A percentile compares a stretch with the other conserved stretches of the same genome.
Evolutionary conservation across 1,139 yeast genomes (phyloP).

Genomic region (Yarrowia galli): DNA sequence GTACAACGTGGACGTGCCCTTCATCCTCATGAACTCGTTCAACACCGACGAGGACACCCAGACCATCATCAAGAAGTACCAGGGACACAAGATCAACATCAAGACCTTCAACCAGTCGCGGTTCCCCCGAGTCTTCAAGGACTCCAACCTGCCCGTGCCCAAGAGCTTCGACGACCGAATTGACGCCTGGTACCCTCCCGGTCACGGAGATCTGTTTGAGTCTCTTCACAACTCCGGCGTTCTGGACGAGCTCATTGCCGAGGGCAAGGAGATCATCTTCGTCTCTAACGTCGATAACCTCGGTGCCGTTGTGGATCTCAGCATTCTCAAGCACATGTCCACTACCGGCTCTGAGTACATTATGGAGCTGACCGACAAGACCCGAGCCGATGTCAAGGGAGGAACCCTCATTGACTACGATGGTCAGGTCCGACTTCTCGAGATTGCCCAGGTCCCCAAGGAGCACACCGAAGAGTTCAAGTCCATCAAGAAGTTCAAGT

Average conservation of each 20-base stretch:
- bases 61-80: slow-evolving; percentile 93
- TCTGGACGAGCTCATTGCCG: slow-evolving; percentile 84
- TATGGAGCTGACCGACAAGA: slow-evolving; percentile 98
- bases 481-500: slow-evolving; percentile 95
- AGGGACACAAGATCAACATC: slow-evolving; percentile 94
- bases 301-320: slow-evolving; percentile 96
- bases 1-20: slow-evolving; percentile 92
- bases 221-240: slow-evolving; percentile 89
- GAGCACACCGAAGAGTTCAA: slow-evolving; percentile 98
- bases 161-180: slow-evolving; percentile 72
- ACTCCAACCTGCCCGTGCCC: slow-evolving; percentile 94
- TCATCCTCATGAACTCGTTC: slow-evolving; percentile 96
- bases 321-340: slow-evolving; percentile 90
- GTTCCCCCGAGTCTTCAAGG: slow-evolving; percentile 94
- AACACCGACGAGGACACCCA: slow-evolving; percentile 97
- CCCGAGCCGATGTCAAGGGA: slow-evolving; percentile 99
- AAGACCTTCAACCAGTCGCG: slow-evolving; percentile 96
- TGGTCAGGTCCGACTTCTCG: slow-evolving; percentile 92
- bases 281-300: slow-evolving; percentile 98
- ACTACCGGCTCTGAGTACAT: slow-evolving; percentile 92
- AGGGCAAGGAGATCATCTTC: slow-evolving; percentile 93
- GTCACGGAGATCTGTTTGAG: slow-evolving; percentile 98
- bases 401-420: slow-evolving; percentile 97
- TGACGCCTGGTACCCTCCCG: slow-evolving; percentile 98
- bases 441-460: slow-evolving; percentile 98